A percentile compares a stretch with the other conserved stretches of the same genome.
phyloP scores from a whole-genome alignment of 352 stramenopile genomes.

The Saprolegnia parasitica region DNA sequence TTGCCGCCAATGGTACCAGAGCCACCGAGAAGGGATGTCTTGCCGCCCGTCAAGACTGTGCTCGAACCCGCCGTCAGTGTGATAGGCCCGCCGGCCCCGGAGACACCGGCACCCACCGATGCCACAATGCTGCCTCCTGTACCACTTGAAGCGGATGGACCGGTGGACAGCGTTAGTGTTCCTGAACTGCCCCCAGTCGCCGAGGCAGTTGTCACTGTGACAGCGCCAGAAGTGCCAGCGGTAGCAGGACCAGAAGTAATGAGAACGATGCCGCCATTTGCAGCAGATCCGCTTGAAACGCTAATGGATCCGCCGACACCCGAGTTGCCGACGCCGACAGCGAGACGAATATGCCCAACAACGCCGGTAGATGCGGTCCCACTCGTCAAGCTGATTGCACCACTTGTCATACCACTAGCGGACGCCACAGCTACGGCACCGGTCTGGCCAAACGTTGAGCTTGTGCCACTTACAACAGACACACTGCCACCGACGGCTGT shows the following conservation, averaged over 20 bases:
- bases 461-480: too few relatives aligned
- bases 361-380: too few relatives aligned
- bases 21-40: slow-evolving; percentile 30
- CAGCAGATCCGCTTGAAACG: not conserved
- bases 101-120: slow-evolving; percentile 18
- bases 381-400: too few relatives aligned
- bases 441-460: too few relatives aligned
- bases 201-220: too few relatives aligned
- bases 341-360: too few relatives aligned
- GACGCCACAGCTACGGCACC: too few relatives aligned
- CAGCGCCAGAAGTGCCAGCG: too few relatives aligned
- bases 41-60: slow-evolving; percentile 33
- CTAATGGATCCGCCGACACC: slow-evolving; percentile 9
- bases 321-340: slow-evolving; percentile 17
- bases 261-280: slow-evolving; percentile 14
- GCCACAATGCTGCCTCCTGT: slow-evolving; percentile 27
- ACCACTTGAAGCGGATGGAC: slow-evolving; percentile 31
- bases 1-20: slow-evolving; percentile 37
- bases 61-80: slow-evolving; percentile 34
- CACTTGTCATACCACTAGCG: too few relatives aligned
- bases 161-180: slow-evolving; percentile 16
- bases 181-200: too few relatives aligned
- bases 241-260: slow-evolving; percentile 7
- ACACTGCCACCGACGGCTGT: too few relatives aligned
- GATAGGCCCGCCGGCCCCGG: slow-evolving; percentile 22